phyloP scores from a whole-genome alignment of 495 filamentous ascomycete genomes.

The Baudoinia panamericana region DNA sequence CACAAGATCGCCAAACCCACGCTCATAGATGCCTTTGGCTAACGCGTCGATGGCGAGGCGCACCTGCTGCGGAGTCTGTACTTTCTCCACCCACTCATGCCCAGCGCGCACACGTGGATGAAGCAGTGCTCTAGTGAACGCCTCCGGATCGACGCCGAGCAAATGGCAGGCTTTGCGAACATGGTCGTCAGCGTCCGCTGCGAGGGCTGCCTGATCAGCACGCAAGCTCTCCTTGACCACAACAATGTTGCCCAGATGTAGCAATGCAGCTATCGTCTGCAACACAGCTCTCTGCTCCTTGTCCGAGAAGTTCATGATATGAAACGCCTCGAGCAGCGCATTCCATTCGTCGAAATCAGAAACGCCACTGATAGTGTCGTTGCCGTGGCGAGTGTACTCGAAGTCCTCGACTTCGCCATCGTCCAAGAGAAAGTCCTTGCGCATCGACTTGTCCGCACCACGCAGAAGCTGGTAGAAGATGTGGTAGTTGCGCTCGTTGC shows the following conservation, averaged over 20 bases:
- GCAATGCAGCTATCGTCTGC: slow-evolving; percentile 74
- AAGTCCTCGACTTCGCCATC: slow-evolving; percentile 70
- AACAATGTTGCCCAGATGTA: slow-evolving; percentile 85
- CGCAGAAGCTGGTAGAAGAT: slow-evolving; percentile 92
- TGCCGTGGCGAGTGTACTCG: slow-evolving; percentile 78
- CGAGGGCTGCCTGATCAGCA: slow-evolving; percentile 78
- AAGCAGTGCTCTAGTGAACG: slow-evolving; percentile 75
- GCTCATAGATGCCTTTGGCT: slow-evolving; percentile 94
- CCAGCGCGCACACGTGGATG: slow-evolving; percentile 92
- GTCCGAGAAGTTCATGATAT: slow-evolving; percentile 85
- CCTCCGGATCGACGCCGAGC: slow-evolving; percentile 68
- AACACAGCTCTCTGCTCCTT: slow-evolving; percentile 74
- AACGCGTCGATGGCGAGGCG: slow-evolving; percentile 79
- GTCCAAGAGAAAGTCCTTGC: slow-evolving; percentile 60
- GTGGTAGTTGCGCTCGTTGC: slow-evolving; percentile 89
- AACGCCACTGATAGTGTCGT: slow-evolving; percentile 79
- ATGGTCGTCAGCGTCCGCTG: slow-evolving; percentile 54
- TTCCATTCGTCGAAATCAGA: slow-evolving; percentile 89
- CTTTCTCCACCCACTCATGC: slow-evolving; percentile 95
- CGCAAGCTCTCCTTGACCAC: slow-evolving; percentile 80
- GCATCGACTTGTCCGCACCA: slow-evolving; percentile 61
- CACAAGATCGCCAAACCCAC: slow-evolving; percentile 86
- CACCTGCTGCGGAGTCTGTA: slow-evolving; percentile 93
- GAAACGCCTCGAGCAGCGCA: slow-evolving; percentile 77
- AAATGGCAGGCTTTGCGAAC: slow-evolving; percentile 68